A percentile compares a stretch with the other conserved stretches of the same genome.
These are phyloP conservation scores for Acer campestre DNA, from an alignment of 345 rosid genomes.

Conservation along the genomic window DNA sequence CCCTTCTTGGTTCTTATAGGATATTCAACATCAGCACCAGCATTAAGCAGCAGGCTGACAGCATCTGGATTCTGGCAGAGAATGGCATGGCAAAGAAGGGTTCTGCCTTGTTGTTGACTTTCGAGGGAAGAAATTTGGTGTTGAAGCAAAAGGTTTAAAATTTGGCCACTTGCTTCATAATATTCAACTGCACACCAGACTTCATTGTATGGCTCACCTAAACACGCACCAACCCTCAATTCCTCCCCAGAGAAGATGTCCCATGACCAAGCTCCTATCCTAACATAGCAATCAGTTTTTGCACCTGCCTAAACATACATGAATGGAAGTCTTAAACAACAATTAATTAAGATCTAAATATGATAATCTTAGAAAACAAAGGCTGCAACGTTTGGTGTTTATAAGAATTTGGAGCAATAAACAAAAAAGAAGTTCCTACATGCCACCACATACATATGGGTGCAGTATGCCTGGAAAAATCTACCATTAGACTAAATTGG, in stretches of 20 bases:
- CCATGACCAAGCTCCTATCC: constrained; percentile 49
- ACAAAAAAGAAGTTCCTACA: background rate
- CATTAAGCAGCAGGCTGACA: constrained; percentile 24
- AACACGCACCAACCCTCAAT: constrained; percentile 40
- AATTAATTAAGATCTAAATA: background rate
- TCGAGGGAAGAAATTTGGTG: constrained; percentile 21
- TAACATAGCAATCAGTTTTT: constrained; percentile 22
- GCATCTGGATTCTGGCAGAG: constrained; percentile 44
- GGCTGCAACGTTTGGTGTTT: background rate
- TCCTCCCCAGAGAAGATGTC: constrained; percentile 42
- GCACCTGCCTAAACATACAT: constrained; percentile 33
- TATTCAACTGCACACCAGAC: constrained; percentile 43
- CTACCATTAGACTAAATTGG: background rate
- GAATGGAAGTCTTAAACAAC: background rate
- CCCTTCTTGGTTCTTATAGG: constrained; percentile 35
- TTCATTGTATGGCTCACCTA: constrained; percentile 42
- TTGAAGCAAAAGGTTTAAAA: constrained; percentile 33
- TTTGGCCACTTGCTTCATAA: constrained; percentile 40
- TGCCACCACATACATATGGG: background rate
- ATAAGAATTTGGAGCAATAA: background rate
- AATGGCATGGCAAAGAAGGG: constrained; percentile 42
- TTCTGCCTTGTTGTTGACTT: constrained; percentile 34
- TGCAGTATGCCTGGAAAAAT: background rate
- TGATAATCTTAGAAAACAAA: background rate
- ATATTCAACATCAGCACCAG: constrained; percentile 32